Evolutionary conservation across 345 rosid species (phyloP).

Genomic region (Eucalyptus tenuipes): DNA sequence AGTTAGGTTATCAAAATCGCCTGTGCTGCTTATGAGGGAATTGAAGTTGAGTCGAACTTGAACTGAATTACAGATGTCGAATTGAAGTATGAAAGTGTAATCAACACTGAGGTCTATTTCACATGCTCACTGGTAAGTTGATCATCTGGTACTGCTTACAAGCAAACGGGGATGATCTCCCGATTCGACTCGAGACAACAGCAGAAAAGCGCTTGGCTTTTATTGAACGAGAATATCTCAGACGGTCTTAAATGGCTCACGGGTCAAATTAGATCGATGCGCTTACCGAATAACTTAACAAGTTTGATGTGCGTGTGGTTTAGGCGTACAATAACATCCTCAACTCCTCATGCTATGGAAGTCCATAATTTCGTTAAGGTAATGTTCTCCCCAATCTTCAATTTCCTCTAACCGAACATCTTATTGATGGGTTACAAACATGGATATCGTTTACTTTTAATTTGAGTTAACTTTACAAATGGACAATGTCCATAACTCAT

Average conservation of each 20-base stretch:
- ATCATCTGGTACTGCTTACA: not conserved
- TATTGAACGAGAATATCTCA: not conserved
- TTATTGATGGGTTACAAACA: not conserved
- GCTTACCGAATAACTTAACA: not conserved
- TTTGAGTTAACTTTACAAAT: not conserved
- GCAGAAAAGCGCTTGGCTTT: no score
- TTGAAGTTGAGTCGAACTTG: not conserved
- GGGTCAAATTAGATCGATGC: not conserved
- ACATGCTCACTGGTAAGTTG: not conserved
- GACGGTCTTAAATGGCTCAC: not conserved
- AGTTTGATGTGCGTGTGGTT: not conserved
- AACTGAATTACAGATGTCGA: not conserved
- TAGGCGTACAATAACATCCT: not conserved
- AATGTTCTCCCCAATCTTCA: not conserved
- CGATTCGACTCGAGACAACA: not conserved
- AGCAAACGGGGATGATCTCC: not conserved
- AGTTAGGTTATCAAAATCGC: not conserved
- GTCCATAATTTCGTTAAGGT: not conserved
- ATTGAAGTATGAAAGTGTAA: not conserved
- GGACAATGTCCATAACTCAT: not conserved
- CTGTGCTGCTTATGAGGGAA: not conserved
- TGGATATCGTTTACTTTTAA: not conserved
- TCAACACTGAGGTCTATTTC: not conserved
- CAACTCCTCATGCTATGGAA: not conserved
- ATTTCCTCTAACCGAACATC: not conserved